Percentiles rank a stretch among this genome's conserved stretches.
These are phyloP conservation scores for Phaseolus coccineus DNA, from an alignment of 331 rosid species.

Conservation along the genomic window DNA sequence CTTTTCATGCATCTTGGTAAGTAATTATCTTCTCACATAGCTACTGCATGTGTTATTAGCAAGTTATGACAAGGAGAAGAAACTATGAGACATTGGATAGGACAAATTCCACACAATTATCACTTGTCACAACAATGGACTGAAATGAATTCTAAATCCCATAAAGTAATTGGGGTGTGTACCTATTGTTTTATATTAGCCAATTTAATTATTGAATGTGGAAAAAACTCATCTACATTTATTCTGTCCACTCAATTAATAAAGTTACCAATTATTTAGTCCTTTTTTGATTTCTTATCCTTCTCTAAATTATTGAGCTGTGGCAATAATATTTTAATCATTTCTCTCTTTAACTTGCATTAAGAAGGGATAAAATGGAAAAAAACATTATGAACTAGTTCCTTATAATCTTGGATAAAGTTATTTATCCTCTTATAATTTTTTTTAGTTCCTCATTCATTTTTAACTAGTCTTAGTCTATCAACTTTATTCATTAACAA, in stretches of 20 bases:
- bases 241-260: conserved; percentile 7
- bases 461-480: no score
- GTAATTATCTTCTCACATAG: neutral
- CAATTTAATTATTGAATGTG: neutral
- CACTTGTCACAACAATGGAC: neutral
- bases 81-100: neutral
- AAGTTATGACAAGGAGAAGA: neutral
- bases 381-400: no score
- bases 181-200: neutral
- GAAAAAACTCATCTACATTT: neutral
- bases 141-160: neutral
- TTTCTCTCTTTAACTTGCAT: no score
- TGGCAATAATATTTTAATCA: no score
- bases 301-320: neutral
- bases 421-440: no score
- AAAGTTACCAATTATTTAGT: neutral
- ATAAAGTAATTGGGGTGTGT: neutral
- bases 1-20: neutral
- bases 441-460: no score
- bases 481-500: no score
- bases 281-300: neutral
- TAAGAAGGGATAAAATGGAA: no score
- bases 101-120: neutral
- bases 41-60: neutral
- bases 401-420: no score